phyloP scores from a whole-genome alignment of 2,329 filamentous ascomycete genomes.

The Ascochyta koolunga region DNA sequence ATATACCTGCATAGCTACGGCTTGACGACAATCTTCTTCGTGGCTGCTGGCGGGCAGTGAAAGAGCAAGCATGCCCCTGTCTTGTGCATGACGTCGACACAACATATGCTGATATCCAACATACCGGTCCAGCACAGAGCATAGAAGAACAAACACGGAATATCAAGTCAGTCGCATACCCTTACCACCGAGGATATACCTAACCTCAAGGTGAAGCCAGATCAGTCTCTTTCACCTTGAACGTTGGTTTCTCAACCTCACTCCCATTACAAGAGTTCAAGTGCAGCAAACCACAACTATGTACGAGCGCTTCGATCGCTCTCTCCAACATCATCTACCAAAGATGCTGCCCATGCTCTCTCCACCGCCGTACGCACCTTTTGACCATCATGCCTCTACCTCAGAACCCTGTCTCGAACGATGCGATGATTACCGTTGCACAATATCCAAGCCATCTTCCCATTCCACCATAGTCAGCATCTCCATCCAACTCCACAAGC shows the following conservation, averaged over 20 bases:
- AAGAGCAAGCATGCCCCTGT: neutral
- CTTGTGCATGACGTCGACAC: neutral
- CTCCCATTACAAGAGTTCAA: neutral
- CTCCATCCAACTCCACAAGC: constrained; percentile 5
- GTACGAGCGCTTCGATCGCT: constrained; percentile 2
- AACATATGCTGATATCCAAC: neutral
- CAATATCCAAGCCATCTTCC: neutral
- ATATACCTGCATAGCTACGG: neutral
- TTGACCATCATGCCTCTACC: neutral
- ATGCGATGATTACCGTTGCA: constrained; percentile 12
- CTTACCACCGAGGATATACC: neutral
- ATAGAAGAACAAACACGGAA: neutral
- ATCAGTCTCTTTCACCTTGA: neutral
- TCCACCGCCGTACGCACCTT: constrained; percentile 4
- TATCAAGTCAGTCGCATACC: neutral
- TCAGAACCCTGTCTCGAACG: neutral
- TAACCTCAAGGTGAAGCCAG: neutral
- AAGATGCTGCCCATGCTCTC: neutral
- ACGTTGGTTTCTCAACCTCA: neutral
- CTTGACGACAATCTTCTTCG: neutral
- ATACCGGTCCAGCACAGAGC: neutral
- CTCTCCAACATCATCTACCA: neutral
- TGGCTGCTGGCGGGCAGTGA: neutral
- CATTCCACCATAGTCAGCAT: constrained; percentile 5
- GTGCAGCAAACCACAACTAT: neutral